phyloP scores from a whole-genome alignment of 495 filamentous ascomycete genomes.

The Beverwykella pulmonaria region DNA sequence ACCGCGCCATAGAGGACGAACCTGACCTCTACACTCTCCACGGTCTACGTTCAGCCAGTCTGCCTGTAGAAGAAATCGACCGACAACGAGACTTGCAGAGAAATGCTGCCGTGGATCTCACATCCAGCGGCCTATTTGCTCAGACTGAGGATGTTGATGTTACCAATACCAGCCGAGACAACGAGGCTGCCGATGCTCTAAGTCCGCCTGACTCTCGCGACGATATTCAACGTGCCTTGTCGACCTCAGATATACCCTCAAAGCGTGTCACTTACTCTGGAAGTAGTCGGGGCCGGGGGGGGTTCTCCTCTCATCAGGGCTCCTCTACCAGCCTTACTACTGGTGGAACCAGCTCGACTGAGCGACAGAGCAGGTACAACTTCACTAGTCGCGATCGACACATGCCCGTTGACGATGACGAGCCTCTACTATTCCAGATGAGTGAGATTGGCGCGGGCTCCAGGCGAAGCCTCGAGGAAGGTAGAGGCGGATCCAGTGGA shows the following conservation, averaged over 20 bases:
- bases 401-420: constrained; percentile 63
- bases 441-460: constrained; percentile 71
- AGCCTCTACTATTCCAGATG: constrained; percentile 85
- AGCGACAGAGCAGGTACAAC: constrained; percentile 46
- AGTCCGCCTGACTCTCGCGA: constrained; percentile 35
- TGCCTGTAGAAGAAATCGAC: constrained; percentile 66
- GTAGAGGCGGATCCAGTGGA: constrained; percentile 36
- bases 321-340: constrained; percentile 51
- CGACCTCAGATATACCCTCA: constrained; percentile 30
- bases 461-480: constrained; percentile 75
- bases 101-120: constrained; percentile 40
- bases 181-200: neutral
- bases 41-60: constrained; percentile 69
- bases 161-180: constrained; percentile 19
- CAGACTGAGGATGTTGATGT: constrained; percentile 30
- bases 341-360: constrained; percentile 42
- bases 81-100: constrained; percentile 27
- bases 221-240: constrained; percentile 27
- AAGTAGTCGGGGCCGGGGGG: constrained; percentile 23
- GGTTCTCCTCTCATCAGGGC: constrained; percentile 47
- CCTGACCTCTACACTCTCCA: constrained; percentile 57
- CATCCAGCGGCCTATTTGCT: constrained; percentile 40
- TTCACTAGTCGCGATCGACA: constrained; percentile 40
- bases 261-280: constrained; percentile 14
- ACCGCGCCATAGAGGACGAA: constrained; percentile 61